These are phyloP conservation scores for Geotrichum klebahnii DNA, from an alignment of 1,139 yeast genomes.

Conservation along the genomic window DNA sequence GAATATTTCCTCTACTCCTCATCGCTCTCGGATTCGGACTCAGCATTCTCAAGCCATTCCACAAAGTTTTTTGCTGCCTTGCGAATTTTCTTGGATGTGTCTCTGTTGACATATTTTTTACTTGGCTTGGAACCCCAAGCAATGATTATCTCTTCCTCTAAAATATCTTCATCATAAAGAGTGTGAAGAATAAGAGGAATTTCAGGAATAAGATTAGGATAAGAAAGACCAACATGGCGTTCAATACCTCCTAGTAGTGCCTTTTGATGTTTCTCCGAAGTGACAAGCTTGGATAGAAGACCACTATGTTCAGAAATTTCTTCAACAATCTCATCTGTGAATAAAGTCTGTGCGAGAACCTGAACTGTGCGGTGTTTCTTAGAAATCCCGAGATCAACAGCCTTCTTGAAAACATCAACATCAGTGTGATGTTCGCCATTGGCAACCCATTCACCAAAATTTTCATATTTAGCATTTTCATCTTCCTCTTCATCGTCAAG, in stretches of 20 bases:
- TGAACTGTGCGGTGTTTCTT: constrained; percentile 76
- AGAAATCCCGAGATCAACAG: constrained; percentile 70
- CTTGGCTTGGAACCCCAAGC: constrained; percentile 91
- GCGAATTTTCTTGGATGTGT: constrained; percentile 86
- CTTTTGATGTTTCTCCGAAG: constrained; percentile 63
- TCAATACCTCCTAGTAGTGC: constrained; percentile 94
- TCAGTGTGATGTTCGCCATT: constrained; percentile 64
- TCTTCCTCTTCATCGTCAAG: constrained; percentile 43
- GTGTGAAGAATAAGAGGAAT: constrained; percentile 79
- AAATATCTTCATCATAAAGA: constrained; percentile 71
- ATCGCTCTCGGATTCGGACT: constrained; percentile 59
- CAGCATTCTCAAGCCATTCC: constrained; percentile 93
- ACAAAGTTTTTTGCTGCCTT: constrained; percentile 94
- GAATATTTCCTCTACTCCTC: constrained; percentile 24
- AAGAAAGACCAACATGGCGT: constrained; percentile 80
- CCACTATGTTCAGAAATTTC: constrained; percentile 79
- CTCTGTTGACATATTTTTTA: constrained; percentile 91
- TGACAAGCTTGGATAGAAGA: constrained; percentile 70
- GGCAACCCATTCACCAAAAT: constrained; percentile 88
- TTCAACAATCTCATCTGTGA: constrained; percentile 69
- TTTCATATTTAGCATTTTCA: constrained; percentile 48
- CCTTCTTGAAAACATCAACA: constrained; percentile 88
- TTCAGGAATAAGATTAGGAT: constrained; percentile 65
- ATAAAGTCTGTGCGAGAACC: constrained; percentile 86
- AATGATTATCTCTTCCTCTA: constrained; percentile 74